phyloP scores from a whole-genome alignment of 108 stramenopile genomes.

The Nitzschia inconspicua region DNA sequence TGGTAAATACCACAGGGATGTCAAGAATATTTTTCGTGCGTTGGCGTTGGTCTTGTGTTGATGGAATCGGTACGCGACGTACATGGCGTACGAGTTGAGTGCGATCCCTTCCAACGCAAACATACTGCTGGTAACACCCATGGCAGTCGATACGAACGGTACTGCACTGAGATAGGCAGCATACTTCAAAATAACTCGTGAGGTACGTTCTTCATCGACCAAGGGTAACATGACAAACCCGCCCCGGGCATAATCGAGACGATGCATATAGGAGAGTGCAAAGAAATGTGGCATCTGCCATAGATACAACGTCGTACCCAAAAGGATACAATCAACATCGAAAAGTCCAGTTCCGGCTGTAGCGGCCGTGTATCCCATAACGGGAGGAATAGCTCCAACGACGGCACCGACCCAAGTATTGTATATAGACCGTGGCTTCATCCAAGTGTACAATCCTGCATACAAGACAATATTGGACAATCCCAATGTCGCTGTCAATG shows the following conservation, averaged over 20 bases:
- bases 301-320: slow-evolving; percentile 86
- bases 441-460: slow-evolving; percentile 93
- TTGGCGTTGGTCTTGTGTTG: slow-evolving; percentile 87
- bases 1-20: slow-evolving; percentile 96
- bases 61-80: slow-evolving; percentile 77
- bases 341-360: slow-evolving; percentile 63
- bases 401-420: slow-evolving; percentile 99
- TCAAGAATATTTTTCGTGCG: slow-evolving; percentile 93
- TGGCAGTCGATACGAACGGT: slow-evolving; percentile 72
- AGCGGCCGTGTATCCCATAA: slow-evolving; percentile 98
- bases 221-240: slow-evolving; percentile 62
- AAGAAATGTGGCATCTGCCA: slow-evolving; percentile 99
- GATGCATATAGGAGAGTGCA: slow-evolving; percentile 94
- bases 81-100: slow-evolving; percentile 82
- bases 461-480: slow-evolving; percentile 93
- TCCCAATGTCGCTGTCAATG: slow-evolving; percentile 87
- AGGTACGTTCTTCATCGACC: slow-evolving; percentile 78
- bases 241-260: slow-evolving; percentile 78
- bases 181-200: slow-evolving; percentile 79
- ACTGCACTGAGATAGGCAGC: slow-evolving; percentile 81
- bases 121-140: slow-evolving; percentile 92
- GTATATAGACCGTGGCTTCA: slow-evolving; percentile 88
- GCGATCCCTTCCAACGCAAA: slow-evolving; percentile 91
- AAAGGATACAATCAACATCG: slow-evolving; percentile 74
- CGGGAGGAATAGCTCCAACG: slow-evolving; percentile 97